Evolutionary conservation across 1,284 basidiomycete genomes (phyloP), one percentile per base, ranked within the genome.

Genomic region (Phylloporus sp.): DNA sequence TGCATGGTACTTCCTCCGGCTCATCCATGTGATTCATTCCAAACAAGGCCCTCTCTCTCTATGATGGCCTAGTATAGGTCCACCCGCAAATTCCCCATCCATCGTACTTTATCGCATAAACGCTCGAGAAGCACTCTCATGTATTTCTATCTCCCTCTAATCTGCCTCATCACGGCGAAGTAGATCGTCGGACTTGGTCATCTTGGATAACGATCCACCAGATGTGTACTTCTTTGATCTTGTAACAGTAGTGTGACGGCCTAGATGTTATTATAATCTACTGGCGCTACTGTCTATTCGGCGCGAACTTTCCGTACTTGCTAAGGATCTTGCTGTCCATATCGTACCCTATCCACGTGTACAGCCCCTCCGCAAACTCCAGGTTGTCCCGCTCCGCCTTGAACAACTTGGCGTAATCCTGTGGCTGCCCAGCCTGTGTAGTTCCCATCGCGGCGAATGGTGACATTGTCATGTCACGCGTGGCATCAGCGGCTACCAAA

Each of bases 361-460:
- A 95, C 68, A 92, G 76, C 32, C 93, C 93, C 71, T 95, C 92
- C 2, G 94, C 88, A 72, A 99, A 90, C 68, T 95, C 92, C 31
- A 99, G 86, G 78, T 98, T 98, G 77, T 98, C 97, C 66, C 86
- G 85, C 78, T 99, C 98, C 6, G 90, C 89, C 69, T 93, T 93
- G 84, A 96, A 97, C 53, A 98, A 77, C 76, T 98, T 98, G 70
- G 81, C 84, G 77, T 87, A 95, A 76, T 99, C 97, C 69, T 95
- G 92, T 49, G 88, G 85, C 56, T 84, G 86, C 24, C 84, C 86
- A 2, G 85, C 82, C 61, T 81, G 78, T 22, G 77, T 78, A 17
- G 80, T 80, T 32, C 81, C 84, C 47, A 85, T 84, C n/a, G 80
- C 81, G n/a, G 86, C 87, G 69, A 95, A 92, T 1, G 92, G 88